Percentiles rank a stretch among this genome's conserved stretches.
Evolutionary conservation across 2,329 filamentous ascomycete species (phyloP).

Genomic region (Zopfia rhizophila): DNA sequence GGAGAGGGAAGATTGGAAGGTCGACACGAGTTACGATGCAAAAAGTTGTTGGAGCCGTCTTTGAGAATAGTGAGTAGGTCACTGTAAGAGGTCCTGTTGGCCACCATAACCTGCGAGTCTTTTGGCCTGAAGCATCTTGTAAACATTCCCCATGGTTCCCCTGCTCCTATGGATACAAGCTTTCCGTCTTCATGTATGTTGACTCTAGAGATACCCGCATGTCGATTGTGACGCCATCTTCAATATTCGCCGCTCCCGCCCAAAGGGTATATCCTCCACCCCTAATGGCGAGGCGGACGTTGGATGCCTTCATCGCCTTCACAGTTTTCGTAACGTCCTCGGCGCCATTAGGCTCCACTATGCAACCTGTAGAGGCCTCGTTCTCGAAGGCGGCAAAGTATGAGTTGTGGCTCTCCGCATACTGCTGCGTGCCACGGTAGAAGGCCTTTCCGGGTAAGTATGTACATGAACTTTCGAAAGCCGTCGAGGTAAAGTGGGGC

Average conservation of each 20-base stretch:
- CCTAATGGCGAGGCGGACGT: constrained; percentile 3
- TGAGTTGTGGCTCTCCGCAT: neutral
- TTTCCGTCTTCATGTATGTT: neutral
- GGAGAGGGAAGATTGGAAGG: constrained; percentile 15
- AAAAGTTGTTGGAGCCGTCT: constrained; percentile 30
- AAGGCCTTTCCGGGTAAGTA: neutral
- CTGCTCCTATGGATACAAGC: neutral
- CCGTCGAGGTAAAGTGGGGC: too few species aligned
- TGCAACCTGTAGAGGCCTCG: neutral
- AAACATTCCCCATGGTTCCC: neutral
- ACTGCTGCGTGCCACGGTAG: neutral
- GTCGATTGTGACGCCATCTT: constrained; percentile 21
- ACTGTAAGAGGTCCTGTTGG: neutral
- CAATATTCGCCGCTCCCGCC: constrained; percentile 17
- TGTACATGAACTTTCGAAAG: neutral
- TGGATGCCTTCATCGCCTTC: neutral
- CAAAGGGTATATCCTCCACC: constrained; percentile 16
- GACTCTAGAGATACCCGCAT: constrained; percentile 4
- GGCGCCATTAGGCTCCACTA: neutral
- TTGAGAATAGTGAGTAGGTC: constrained; percentile 38
- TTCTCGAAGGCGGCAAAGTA: constrained; percentile 1
- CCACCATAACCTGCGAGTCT: neutral
- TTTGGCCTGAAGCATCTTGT: neutral
- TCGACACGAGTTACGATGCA: constrained; percentile 22
- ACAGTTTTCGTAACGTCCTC: neutral